Conservation (phyloP, 2,329 filamentous ascomycete genomes). For the Hypoxylon sp. region DNA sequence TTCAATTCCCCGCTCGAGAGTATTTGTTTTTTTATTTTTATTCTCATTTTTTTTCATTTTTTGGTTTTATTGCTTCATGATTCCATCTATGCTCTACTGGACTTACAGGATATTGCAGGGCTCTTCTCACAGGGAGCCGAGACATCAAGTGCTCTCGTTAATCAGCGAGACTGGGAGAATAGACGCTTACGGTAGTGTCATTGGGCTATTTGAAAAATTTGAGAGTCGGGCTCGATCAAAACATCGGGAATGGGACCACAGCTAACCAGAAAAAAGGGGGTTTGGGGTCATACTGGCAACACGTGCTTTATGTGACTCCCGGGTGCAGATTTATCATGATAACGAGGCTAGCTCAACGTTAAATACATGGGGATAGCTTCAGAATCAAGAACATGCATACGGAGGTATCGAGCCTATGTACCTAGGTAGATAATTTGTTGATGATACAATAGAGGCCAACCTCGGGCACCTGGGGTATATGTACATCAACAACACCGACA, state of each 20-base stretch:
- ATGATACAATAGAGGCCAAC: conserved; percentile 28
- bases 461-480: conserved; percentile 32
- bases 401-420: not conserved
- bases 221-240: too few species aligned
- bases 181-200: too few species aligned
- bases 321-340: too few species aligned
- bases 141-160: not conserved
- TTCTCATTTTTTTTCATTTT: too few species aligned
- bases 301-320: too few species aligned
- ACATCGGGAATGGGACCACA: too few species aligned
- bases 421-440: conserved; percentile 16
- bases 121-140: too few species aligned
- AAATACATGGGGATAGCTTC: not conserved
- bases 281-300: too few species aligned
- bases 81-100: not conserved
- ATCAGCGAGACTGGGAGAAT: too few species aligned
- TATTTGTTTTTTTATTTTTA: not conserved
- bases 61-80: not conserved
- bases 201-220: too few species aligned
- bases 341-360: not conserved
- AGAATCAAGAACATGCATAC: not conserved
- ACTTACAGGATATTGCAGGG: not conserved
- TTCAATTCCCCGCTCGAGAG: conserved; percentile 54
- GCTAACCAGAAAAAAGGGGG: too few species aligned
- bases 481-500: conserved; percentile 19